Evolutionary conservation across 2,329 filamentous ascomycete species (phyloP).

Genomic region (Berkeleyomyces rouxiae): DNA sequence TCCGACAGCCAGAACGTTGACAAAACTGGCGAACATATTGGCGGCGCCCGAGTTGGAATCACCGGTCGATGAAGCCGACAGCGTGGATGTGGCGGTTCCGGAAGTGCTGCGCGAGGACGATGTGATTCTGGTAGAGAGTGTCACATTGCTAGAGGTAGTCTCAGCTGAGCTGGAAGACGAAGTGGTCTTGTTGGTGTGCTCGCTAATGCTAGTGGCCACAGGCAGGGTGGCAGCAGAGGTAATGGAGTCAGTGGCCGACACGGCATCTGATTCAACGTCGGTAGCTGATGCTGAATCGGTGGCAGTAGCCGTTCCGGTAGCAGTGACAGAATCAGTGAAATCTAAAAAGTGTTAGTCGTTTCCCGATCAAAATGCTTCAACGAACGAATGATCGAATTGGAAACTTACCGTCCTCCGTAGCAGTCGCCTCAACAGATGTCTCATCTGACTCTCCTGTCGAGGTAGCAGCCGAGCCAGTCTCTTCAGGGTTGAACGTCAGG

Average conservation of each 20-base stretch:
- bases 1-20: not conserved
- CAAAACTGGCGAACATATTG: not conserved
- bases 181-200: not conserved
- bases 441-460: not conserved
- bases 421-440: not conserved
- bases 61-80: not conserved
- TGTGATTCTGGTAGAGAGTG: not conserved
- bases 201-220: not conserved
- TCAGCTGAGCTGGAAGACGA: not conserved
- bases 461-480: not conserved
- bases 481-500: conserved; percentile 19
- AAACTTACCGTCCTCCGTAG: not conserved
- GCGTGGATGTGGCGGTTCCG: not conserved
- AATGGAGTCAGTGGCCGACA: not conserved
- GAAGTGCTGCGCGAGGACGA: not conserved
- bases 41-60: not conserved
- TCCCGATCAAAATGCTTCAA: not conserved
- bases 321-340: not conserved
- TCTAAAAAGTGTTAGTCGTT: not conserved
- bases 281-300: not conserved
- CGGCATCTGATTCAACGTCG: not conserved
- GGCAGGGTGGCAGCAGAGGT: not conserved
- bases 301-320: not conserved
- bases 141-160: conserved; percentile 1
- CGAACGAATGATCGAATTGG: not conserved